These are phyloP conservation scores for Clonostachys chloroleuca DNA, from an alignment of 2,329 filamentous ascomycete species.

Conservation along the genomic window DNA sequence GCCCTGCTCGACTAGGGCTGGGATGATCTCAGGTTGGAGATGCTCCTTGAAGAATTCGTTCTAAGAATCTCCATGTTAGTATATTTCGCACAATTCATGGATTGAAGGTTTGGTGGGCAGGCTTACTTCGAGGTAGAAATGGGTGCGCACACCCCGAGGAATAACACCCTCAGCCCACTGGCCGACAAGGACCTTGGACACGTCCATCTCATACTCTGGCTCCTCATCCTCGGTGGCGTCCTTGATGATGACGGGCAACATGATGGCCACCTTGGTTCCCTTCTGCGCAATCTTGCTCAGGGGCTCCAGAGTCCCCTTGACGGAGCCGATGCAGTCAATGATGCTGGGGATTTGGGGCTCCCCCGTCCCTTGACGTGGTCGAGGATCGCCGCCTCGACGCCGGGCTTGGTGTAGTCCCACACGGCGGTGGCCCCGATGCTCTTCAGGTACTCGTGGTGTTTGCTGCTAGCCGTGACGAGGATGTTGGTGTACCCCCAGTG, in stretches of 20 bases:
- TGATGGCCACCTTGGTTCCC: slow-evolving; percentile 48
- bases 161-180: slow-evolving; percentile 49
- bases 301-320: slow-evolving; percentile 38
- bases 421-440: slow-evolving; percentile 35
- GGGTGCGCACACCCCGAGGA: slow-evolving; percentile 48
- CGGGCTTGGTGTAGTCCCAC: slow-evolving; percentile 39
- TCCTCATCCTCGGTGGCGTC: slow-evolving; percentile 40
- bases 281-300: slow-evolving; percentile 43
- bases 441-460: slow-evolving; percentile 36
- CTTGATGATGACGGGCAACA: slow-evolving; percentile 54
- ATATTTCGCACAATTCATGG: slow-evolving; percentile 1
- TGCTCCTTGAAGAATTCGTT: slow-evolving; percentile 48
- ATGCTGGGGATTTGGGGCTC: slow-evolving; percentile 32
- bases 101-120: background rate
- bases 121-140: slow-evolving; percentile 44
- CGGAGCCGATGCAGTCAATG: slow-evolving; percentile 52
- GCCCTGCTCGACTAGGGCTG: slow-evolving; percentile 28
- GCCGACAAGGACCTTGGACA: slow-evolving; percentile 23
- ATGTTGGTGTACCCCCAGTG: slow-evolving; percentile 48
- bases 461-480: slow-evolving; percentile 39
- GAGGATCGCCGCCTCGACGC: slow-evolving; percentile 27
- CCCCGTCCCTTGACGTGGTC: slow-evolving; percentile 10
- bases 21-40: slow-evolving; percentile 46
- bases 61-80: slow-evolving; percentile 15
- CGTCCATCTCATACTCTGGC: slow-evolving; percentile 52